Base-by-base conservation (phyloP, 2,329 filamentous ascomycete species). In the Alternaria sp. region DNA sequence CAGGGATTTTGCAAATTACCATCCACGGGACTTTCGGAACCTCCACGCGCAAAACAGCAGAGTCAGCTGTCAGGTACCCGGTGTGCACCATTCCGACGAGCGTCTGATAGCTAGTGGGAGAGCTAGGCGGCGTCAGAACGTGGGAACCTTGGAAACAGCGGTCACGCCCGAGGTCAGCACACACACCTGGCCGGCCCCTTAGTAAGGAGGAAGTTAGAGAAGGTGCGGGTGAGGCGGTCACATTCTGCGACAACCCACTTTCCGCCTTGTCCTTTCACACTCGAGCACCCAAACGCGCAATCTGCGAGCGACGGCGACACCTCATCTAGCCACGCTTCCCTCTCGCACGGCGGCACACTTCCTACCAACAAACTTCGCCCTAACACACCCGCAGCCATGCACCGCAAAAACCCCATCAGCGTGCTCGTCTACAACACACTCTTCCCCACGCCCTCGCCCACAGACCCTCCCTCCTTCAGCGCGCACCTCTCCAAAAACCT, bases 391-490 rank as follows among this genome's bases (percentile, higher is more conserved):
- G 57, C 75, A 73, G 81, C 69, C 69, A 94, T 94, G 92, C 92
- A 91, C 81, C 88, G 90, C 72, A 87, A 87, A 70, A 86, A 84
- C 51, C 86, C 89, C 47, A 84, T 93, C 74, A 90, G 92, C 63
- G 86, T 90, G 76, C 86, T 93, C 79, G 89, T 94, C 65, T 92
- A 92, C 85, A 87, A 90, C 81, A 84, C 84, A 74, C 90, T 94
- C 82, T 92, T 91, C 75, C 90, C 90, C 20, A 88, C 87, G 60
- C 88, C 90, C 14, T 88, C 88, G 66, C 79, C 87, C 14, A 87
- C 84, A 62, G 92, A 94, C 72, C 91, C 92, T 11, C 86, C 87
- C 60, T 90, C 88, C 74, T 94, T 94, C 82, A 85, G 88, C 59
- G 86, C 86, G 45, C 86, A 94, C 46, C 86, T 94, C 50, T 88